A percentile compares a stretch with the other conserved stretches of the same genome.
These are phyloP conservation scores for Lecanicillium sp. DNA, from an alignment of 2,329 filamentous ascomycete species.

Conservation along the genomic window DNA sequence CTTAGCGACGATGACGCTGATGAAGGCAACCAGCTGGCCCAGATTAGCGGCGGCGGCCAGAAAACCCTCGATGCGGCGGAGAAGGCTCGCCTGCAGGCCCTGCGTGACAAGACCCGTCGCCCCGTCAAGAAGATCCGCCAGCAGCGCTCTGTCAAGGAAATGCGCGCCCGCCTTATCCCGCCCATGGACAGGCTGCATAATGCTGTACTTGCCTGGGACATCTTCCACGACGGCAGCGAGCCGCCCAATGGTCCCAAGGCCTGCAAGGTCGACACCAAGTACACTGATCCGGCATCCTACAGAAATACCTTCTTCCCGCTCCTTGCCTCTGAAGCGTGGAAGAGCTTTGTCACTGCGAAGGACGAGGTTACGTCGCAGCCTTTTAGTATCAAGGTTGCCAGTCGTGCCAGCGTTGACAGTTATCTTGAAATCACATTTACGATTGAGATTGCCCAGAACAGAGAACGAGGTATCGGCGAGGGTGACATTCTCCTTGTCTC, in stretches of 20 bases:
- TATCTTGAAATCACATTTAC: slow-evolving; percentile 88
- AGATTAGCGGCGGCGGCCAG: slow-evolving; percentile 41
- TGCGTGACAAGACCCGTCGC: slow-evolving; percentile 53
- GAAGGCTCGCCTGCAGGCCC: slow-evolving; percentile 36
- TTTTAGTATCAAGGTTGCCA: slow-evolving; percentile 83
- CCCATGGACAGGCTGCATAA: slow-evolving; percentile 81
- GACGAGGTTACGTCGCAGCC: slow-evolving; percentile 76
- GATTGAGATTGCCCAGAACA: slow-evolving; percentile 64
- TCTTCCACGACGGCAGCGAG: slow-evolving; percentile 82
- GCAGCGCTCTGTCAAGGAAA: slow-evolving; percentile 80
- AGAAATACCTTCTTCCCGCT: slow-evolving; percentile 86
- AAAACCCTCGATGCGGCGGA: slow-evolving; percentile 46
- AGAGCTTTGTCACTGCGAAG: slow-evolving; percentile 82
- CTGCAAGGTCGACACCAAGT: slow-evolving; percentile 69
- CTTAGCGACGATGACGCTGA: slow-evolving; percentile 65
- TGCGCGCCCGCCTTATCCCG: slow-evolving; percentile 85
- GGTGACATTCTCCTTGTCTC: slow-evolving; percentile 88
- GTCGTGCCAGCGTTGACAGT: slow-evolving; percentile 82
- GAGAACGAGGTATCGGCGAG: slow-evolving; percentile 68
- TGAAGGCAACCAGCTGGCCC: slow-evolving; percentile 36
- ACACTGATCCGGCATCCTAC: slow-evolving; percentile 70
- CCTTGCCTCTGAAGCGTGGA: slow-evolving; percentile 90
- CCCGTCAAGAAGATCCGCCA: slow-evolving; percentile 82
- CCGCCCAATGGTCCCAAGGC: slow-evolving; percentile 74
- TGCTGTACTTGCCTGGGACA: slow-evolving; percentile 87